A percentile compares a stretch with the other conserved stretches of the same genome.
These are phyloP conservation scores for Carallia pectinifolia DNA, from an alignment of 345 rosid genomes.

Conservation along the genomic window DNA sequence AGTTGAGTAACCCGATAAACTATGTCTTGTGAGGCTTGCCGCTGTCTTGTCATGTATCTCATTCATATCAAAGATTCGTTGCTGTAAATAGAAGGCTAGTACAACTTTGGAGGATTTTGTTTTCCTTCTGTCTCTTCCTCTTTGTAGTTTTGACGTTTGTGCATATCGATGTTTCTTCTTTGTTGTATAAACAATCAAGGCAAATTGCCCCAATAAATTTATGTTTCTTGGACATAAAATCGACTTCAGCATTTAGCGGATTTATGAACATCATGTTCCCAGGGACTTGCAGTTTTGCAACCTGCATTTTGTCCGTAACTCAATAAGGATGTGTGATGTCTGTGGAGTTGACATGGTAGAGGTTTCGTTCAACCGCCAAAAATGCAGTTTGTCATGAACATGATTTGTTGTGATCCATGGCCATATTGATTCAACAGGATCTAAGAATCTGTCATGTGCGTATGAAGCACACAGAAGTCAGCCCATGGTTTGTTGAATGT, in stretches of 20 bases:
- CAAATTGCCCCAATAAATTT: conserved; percentile 7
- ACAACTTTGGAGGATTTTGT: neutral
- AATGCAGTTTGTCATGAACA: too few relatives aligned
- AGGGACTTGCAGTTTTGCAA: too few relatives aligned
- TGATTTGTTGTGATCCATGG: too few relatives aligned
- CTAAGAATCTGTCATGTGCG: neutral
- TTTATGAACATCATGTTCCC: too few relatives aligned
- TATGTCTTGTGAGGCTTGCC: neutral
- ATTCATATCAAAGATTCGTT: conserved; percentile 7
- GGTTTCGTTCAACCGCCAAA: too few relatives aligned
- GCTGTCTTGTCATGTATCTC: neutral
- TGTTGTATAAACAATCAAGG: conserved; percentile 22
- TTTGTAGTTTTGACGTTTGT: conserved; percentile 10
- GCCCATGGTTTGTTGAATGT: neutral
- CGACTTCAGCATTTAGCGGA: neutral
- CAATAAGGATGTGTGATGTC: too few relatives aligned
- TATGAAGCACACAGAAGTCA: neutral
- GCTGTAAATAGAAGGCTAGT: conserved; percentile 34
- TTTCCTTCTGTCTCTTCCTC: neutral
- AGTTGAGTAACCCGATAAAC: conserved; percentile 2
- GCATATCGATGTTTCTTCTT: neutral
- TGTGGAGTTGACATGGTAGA: too few relatives aligned
- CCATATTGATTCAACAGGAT: too few relatives aligned
- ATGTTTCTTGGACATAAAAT: neutral
- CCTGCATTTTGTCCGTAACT: too few relatives aligned